Conservation (phyloP, 2,329 filamentous ascomycete genomes). For the Fusarium ambrosium region DNA sequence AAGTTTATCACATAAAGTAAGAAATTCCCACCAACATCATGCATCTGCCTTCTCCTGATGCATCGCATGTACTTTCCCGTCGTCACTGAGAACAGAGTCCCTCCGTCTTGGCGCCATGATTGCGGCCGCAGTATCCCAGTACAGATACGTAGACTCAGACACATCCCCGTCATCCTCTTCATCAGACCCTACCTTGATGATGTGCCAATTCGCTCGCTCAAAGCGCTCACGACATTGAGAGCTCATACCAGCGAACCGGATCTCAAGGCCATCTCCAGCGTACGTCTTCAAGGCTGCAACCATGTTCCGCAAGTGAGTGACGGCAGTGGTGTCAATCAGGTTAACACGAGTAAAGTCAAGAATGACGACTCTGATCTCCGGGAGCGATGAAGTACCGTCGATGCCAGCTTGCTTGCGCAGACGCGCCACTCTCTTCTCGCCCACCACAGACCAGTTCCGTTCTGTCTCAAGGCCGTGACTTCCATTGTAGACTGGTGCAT, state of each 20-base stretch:
- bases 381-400: slow-evolving; percentile 46
- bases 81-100: slow-evolving; percentile 24
- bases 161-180: slow-evolving; percentile 15
- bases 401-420: slow-evolving; percentile 59
- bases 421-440: slow-evolving; percentile 60
- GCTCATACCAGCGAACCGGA: slow-evolving; percentile 64
- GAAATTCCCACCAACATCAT: not conserved
- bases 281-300: slow-evolving; percentile 63
- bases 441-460: slow-evolving; percentile 68
- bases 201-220: slow-evolving; percentile 54
- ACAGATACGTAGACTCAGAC: slow-evolving; percentile 21
- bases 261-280: slow-evolving; percentile 59
- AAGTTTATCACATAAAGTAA: not conserved
- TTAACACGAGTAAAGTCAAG: slow-evolving; percentile 66
- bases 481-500: slow-evolving; percentile 56
- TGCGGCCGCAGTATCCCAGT: slow-evolving; percentile 34
- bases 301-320: slow-evolving; percentile 63
- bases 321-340: slow-evolving; percentile 67
- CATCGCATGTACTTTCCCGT: slow-evolving; percentile 21
- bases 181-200: slow-evolving; percentile 26
- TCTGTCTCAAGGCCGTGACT: slow-evolving; percentile 50
- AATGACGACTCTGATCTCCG: slow-evolving; percentile 61
- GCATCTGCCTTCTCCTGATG: slow-evolving; percentile 37
- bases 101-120: slow-evolving; percentile 36
- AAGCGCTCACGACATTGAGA: slow-evolving; percentile 57